Percentiles rank a stretch among this genome's conserved stretches.
Evolutionary conservation across 2,329 filamentous ascomycete genomes (phyloP).

Genomic region (Biscogniauxia mediterranea): DNA sequence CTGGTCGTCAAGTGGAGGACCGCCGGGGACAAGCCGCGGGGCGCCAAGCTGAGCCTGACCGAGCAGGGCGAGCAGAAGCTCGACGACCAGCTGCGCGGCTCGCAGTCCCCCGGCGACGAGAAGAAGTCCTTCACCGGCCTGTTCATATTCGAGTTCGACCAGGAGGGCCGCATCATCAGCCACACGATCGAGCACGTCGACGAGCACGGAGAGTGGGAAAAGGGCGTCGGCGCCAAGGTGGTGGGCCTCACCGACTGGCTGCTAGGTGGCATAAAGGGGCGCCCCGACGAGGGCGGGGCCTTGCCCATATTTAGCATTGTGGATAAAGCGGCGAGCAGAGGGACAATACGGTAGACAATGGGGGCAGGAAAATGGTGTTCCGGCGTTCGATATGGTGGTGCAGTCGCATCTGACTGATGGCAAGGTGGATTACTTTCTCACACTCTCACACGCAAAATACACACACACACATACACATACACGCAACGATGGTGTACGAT

Average conservation of each 20-base stretch:
- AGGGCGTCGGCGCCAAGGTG: slow-evolving; percentile 74
- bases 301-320: slow-evolving; percentile 23
- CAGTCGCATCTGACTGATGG: background rate
- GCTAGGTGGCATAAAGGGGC: slow-evolving; percentile 66
- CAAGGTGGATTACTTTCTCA: background rate
- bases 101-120: slow-evolving; percentile 49
- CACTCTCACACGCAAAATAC: background rate
- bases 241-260: slow-evolving; percentile 95
- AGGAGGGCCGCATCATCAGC: slow-evolving; percentile 75
- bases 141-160: slow-evolving; percentile 95
- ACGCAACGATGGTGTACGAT: background rate
- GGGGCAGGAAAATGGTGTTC: background rate
- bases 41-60: slow-evolving; percentile 27
- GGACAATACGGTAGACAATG: slow-evolving; percentile 13
- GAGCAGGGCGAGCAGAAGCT: slow-evolving; percentile 35
- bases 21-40: slow-evolving; percentile 43
- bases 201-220: slow-evolving; percentile 78
- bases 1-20: slow-evolving; percentile 91
- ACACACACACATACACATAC: too few relatives aligned
- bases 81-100: slow-evolving; percentile 34
- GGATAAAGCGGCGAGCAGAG: slow-evolving; percentile 7
- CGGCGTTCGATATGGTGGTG: slow-evolving; percentile 10
- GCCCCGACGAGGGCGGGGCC: slow-evolving; percentile 22
- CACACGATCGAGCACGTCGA: slow-evolving; percentile 96
- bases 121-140: slow-evolving; percentile 82